Percentiles rank a stretch among this genome's conserved stretches.
Evolutionary conservation across 176 grass and related monocot species (phyloP).

Genomic region (Hsuehochloa calcarea): DNA sequence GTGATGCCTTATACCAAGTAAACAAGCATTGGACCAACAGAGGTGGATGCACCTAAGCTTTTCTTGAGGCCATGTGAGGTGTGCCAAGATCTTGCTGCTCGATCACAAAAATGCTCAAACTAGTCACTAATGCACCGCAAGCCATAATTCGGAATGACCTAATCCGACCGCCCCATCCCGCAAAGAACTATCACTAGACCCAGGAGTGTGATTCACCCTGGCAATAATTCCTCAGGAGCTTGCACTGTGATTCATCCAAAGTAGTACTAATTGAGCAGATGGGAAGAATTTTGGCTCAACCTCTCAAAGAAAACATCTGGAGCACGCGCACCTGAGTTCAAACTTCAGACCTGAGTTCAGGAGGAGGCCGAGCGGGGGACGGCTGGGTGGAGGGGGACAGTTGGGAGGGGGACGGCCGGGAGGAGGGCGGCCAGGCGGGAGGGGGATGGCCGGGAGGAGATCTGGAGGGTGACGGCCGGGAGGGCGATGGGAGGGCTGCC

Average conservation of each 20-base stretch:
- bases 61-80: slow-evolving; percentile 42
- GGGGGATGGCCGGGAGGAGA: too few relatives aligned
- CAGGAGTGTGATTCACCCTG: slow-evolving; percentile 58
- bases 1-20: slow-evolving; percentile 67
- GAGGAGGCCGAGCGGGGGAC: too few relatives aligned
- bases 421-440: too few relatives aligned
- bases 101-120: slow-evolving; percentile 17
- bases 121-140: slow-evolving; percentile 49
- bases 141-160: slow-evolving; percentile 82
- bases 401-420: too few relatives aligned
- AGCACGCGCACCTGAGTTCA: too few relatives aligned
- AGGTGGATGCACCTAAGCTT: slow-evolving; percentile 35
- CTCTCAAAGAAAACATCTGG: too few relatives aligned
- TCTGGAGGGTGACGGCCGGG: too few relatives aligned
- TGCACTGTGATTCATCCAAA: slow-evolving; percentile 54
- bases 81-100: slow-evolving; percentile 22
- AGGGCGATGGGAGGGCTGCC: too few relatives aligned
- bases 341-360: too few relatives aligned
- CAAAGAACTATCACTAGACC: slow-evolving; percentile 79
- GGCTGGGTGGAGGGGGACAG: too few relatives aligned
- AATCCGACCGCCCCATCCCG: slow-evolving; percentile 71
- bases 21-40: slow-evolving; percentile 38
- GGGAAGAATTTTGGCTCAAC: slow-evolving; percentile 71
- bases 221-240: slow-evolving; percentile 61
- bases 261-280: slow-evolving; percentile 9